Evolutionary conservation across 768 basidiomycete genomes (phyloP).

Genomic region (Collybia nuda): DNA sequence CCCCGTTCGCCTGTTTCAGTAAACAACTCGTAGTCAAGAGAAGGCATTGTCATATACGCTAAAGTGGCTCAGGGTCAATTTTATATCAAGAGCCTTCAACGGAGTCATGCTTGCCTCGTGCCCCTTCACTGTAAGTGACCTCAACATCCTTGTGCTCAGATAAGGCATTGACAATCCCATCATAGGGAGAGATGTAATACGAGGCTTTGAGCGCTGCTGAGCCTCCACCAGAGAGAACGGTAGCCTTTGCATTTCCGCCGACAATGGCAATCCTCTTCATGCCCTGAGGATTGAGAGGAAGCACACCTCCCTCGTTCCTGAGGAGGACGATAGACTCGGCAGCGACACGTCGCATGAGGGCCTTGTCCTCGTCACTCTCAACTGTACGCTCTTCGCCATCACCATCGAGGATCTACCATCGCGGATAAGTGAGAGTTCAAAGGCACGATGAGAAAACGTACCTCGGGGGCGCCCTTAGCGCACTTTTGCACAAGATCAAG

Average conservation of each 20-base stretch:
- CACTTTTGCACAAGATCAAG: conserved; percentile 71
- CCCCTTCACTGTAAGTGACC: conserved; percentile 68
- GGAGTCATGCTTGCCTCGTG: conserved; percentile 45
- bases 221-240: conserved; percentile 66
- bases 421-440: background rate
- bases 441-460: conserved; percentile 18
- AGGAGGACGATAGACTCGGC: conserved; percentile 72
- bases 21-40: conserved; percentile 65
- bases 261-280: conserved; percentile 75
- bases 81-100: background rate
- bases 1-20: conserved; percentile 62
- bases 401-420: conserved; percentile 61
- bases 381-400: conserved; percentile 65
- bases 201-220: conserved; percentile 72
- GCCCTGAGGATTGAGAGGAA: conserved; percentile 47
- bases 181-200: conserved; percentile 76
- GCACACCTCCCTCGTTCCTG: conserved; percentile 60
- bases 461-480: conserved; percentile 65
- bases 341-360: conserved; percentile 66
- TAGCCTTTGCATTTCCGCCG: conserved; percentile 69
- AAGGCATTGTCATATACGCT: conserved; percentile 68
- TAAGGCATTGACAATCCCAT: conserved; percentile 68
- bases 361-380: conserved; percentile 61
- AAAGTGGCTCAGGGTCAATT: conserved; percentile 1
- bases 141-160: conserved; percentile 43